These are phyloP conservation scores for Penicillium verrucosum DNA, from an alignment of 2,329 filamentous ascomycete species.

Conservation along the genomic window DNA sequence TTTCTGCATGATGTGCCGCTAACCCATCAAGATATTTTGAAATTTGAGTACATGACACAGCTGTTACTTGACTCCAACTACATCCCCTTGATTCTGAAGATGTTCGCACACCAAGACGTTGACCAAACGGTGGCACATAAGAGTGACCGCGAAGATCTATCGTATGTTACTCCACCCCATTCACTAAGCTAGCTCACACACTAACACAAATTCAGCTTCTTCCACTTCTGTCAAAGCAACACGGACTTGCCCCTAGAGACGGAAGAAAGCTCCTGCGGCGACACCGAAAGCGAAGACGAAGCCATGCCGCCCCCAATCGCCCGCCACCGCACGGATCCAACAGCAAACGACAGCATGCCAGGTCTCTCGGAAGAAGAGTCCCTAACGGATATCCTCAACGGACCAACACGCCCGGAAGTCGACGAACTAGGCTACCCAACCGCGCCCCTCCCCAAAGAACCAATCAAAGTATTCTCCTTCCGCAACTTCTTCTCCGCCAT, in stretches of 20 bases:
- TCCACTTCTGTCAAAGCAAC: constrained; percentile 77
- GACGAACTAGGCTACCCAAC: constrained; percentile 83
- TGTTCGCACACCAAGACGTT: constrained; percentile 91
- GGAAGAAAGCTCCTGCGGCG: constrained; percentile 33
- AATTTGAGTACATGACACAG: constrained; percentile 94
- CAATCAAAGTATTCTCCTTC: constrained; percentile 86
- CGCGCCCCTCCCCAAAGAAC: constrained; percentile 62
- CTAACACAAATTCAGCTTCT: constrained; percentile 62
- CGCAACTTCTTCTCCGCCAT: constrained; percentile 94
- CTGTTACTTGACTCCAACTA: constrained; percentile 93
- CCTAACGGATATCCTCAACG: constrained; percentile 23
- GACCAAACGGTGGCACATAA: constrained; percentile 84
- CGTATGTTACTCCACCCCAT: constrained; percentile 49
- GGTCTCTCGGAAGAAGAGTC: constrained; percentile 27
- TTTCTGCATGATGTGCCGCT: constrained; percentile 1
- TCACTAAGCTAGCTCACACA: not conserved
- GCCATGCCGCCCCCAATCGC: constrained; percentile 79
- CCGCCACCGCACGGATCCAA: constrained; percentile 49
- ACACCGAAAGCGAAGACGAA: constrained; percentile 60
- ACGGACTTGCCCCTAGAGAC: constrained; percentile 56
- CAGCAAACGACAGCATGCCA: constrained; percentile 22
- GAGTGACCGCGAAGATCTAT: constrained; percentile 76
- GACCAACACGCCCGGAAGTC: constrained; percentile 55
- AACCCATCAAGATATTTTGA: constrained; percentile 68
- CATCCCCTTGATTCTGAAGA: constrained; percentile 83